phyloP scores from a whole-genome alignment of 2,329 filamentous ascomycete species.

The Incumbomyces delicatus region DNA sequence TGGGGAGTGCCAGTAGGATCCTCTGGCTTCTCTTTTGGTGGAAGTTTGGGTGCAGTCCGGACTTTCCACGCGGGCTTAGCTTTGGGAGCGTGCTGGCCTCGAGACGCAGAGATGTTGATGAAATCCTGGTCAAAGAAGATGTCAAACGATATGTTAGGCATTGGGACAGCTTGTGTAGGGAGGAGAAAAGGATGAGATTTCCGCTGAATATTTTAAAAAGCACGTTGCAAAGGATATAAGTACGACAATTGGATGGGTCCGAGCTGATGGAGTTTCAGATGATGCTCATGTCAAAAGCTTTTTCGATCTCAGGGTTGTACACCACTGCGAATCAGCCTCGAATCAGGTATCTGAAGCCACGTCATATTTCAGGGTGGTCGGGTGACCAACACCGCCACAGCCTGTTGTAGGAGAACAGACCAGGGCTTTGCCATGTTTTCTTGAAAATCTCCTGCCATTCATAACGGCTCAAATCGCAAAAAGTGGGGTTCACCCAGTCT shows the following conservation, averaged over 20 bases:
- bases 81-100: slow-evolving; percentile 20
- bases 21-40: slow-evolving; percentile 17
- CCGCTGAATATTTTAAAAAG: slow-evolving; percentile 6
- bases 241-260: background rate
- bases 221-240: slow-evolving; percentile 6
- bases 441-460: background rate
- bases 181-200: background rate
- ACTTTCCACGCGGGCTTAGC: slow-evolving; percentile 23
- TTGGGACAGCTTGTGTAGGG: slow-evolving; percentile 11
- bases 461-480: too few species aligned
- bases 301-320: background rate
- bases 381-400: slow-evolving; percentile 5
- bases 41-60: slow-evolving; percentile 21
- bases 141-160: slow-evolving; percentile 24
- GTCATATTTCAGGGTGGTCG: too few species aligned
- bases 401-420: background rate
- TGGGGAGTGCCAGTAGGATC: slow-evolving; percentile 11
- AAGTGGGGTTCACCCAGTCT: background rate
- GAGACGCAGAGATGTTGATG: slow-evolving; percentile 22
- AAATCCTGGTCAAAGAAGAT: slow-evolving; percentile 23
- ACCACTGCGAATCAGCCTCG: background rate
- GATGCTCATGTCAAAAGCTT: too few species aligned
- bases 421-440: slow-evolving; percentile 8
- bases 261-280: background rate
- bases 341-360: too few species aligned